Base-by-base conservation (phyloP, 1,139 yeast genomes). In the Lodderomyces metapsilosis region DNA sequence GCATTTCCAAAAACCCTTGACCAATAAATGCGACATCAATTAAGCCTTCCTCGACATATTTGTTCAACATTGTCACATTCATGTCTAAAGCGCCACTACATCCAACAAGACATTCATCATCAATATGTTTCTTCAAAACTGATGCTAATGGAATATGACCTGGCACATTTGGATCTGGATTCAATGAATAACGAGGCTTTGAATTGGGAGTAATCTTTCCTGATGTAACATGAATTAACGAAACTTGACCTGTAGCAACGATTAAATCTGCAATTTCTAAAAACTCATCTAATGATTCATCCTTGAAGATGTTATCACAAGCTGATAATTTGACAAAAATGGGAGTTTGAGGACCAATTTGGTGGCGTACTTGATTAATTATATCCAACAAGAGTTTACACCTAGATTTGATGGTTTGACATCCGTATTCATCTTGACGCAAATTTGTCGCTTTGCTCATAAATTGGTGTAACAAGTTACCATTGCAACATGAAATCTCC, bases 321-420 rank as follows among this genome's bases (percentile, higher is more conserved):
- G 70, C 75, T 22, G 74, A 68, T 32, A 76, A 48, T 54, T 80
- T 64, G 12, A 74, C 57, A 43, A 70, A 69, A 2, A 76, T 41
- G 3, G 81, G 79, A 18, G 57, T n/a, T 4, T 28, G 6, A 6
- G 9, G 16, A 22, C 25, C 24, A 15, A 68, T 57, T 34, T 53
- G 58, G 2, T 51, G 41, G 41, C 62, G 59, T 5, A 72, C 54
- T 11, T 72, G 76, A 45, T 79, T 84, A 34, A 83, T 62, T 21
- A 82, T 68, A 52, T 82, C 84, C 34, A 82, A 59, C n/a, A 72
- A 51, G 50, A 83, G 72, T 44, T 84, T 66, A 23, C 81, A 71
- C 48, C 88, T 70, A 64, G 82, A 82, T 54, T 81, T 87, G 47
- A 82, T 68, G 43, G 72, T 20, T 30, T 31, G 59, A 0, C 81